These are phyloP conservation scores for Syzygium jambos DNA, from an alignment of 345 rosid species.

Conservation along the genomic window DNA sequence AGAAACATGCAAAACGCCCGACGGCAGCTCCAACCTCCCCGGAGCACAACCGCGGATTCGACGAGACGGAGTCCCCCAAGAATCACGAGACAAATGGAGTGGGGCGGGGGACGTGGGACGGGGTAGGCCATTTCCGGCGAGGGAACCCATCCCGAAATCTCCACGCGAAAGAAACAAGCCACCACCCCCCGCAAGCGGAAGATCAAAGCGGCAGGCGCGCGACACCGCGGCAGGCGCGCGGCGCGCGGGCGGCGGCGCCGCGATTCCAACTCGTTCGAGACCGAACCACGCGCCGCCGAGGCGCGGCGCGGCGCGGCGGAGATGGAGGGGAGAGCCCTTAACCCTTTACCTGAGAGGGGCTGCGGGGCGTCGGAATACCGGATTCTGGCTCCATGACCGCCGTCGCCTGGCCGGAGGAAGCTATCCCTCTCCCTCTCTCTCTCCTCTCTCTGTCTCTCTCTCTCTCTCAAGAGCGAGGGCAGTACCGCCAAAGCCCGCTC, in stretches of 20 bases:
- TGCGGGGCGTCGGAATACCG: constrained; percentile 24
- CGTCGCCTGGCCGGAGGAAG: background rate
- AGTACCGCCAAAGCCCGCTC: background rate
- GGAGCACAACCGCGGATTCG: background rate
- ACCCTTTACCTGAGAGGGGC: constrained; percentile 34
- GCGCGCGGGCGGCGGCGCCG: background rate
- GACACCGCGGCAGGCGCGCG: background rate
- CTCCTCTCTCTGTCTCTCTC: background rate
- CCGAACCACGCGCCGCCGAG: background rate
- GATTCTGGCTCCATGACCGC: constrained; percentile 32
- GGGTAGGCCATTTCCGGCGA: background rate
- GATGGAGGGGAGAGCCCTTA: background rate
- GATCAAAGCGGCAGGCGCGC: background rate
- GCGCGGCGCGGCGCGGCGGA: no score
- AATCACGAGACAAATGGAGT: no score
- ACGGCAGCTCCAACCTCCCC: background rate
- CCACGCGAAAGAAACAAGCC: background rate
- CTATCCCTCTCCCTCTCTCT: background rate
- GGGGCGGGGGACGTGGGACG: no score
- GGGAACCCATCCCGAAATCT: background rate
- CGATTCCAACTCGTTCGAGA: background rate
- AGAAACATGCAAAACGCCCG: background rate
- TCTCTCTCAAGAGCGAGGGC: background rate
- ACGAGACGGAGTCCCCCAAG: background rate
- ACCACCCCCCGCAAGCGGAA: background rate